Conservation (phyloP, 768 basidiomycete species). For the Amanita phalloides region DNA sequence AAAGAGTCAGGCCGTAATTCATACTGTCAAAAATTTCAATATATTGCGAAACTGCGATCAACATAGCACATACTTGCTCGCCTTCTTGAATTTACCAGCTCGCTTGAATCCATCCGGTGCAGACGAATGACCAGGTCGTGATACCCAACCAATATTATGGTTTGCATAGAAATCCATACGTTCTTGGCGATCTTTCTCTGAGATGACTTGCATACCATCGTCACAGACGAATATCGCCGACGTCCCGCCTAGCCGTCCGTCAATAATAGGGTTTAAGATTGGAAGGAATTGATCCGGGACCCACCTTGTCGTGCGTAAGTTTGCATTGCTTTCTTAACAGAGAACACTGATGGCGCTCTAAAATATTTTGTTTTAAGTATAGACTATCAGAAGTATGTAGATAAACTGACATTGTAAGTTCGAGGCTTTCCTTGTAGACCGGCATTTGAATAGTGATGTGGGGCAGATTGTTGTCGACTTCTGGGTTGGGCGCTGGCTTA, state of each 20-base stretch:
- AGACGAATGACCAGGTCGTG: constrained; percentile 63
- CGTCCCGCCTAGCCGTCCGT: constrained; percentile 36
- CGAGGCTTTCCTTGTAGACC: constrained; percentile 78
- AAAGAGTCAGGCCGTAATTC: constrained; percentile 66
- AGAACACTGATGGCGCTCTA: constrained; percentile 64
- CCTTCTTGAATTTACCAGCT: constrained; percentile 87
- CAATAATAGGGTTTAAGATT: neutral
- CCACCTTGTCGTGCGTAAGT: constrained; percentile 75
- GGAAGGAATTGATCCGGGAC: neutral
- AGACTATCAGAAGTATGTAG: neutral
- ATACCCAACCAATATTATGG: constrained; percentile 67
- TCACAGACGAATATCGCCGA: constrained; percentile 77
- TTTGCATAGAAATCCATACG: constrained; percentile 73
- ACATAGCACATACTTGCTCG: constrained; percentile 30
- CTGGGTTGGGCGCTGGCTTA: constrained; percentile 54
- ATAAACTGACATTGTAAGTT: constrained; percentile 53
- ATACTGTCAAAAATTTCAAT: constrained; percentile 33
- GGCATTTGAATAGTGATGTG: constrained; percentile 79
- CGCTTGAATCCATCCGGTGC: constrained; percentile 84
- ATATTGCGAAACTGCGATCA: neutral
- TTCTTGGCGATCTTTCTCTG: constrained; percentile 48
- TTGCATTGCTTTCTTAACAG: constrained; percentile 77
- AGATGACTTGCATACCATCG: constrained; percentile 67
- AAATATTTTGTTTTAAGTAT: neutral
- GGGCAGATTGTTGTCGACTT: constrained; percentile 58